Percentiles rank a stretch among this genome's conserved stretches.
phyloP scores from a whole-genome alignment of 257 asterid genomes.

The Lavandula angustifolia region DNA sequence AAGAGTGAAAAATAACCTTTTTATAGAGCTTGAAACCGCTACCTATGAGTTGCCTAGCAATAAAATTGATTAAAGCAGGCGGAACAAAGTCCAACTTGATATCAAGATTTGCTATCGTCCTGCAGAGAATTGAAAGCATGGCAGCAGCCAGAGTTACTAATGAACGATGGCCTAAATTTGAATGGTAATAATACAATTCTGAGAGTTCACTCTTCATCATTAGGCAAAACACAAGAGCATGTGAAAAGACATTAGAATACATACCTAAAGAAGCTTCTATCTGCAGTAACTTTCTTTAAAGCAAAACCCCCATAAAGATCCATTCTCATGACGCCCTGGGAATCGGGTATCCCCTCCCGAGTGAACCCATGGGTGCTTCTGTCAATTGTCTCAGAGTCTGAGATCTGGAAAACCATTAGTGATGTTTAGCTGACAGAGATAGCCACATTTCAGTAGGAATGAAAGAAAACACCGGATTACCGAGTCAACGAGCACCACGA shows the following conservation, averaged over 20 bases:
- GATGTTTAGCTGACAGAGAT: not conserved
- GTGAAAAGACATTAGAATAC: not conserved
- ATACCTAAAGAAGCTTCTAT: conserved; percentile 83
- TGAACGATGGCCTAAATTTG: too few species aligned
- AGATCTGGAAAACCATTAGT: conserved; percentile 50
- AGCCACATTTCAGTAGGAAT: not conserved
- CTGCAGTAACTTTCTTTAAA: conserved; percentile 60
- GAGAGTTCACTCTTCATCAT: not conserved
- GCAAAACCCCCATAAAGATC: conserved; percentile 89
- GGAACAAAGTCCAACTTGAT: conserved; percentile 74
- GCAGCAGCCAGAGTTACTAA: too few species aligned
- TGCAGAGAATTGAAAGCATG: conserved; percentile 33
- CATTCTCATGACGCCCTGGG: conserved; percentile 71
- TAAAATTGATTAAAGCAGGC: conserved; percentile 74
- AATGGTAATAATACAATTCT: too few species aligned
- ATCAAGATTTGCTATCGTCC: conserved; percentile 85
- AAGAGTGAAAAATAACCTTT: conserved; percentile 48
- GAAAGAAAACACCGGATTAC: conserved; percentile 38
- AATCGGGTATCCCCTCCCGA: conserved; percentile 62
- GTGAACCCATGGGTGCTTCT: conserved; percentile 65
- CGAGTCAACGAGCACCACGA: conserved; percentile 73
- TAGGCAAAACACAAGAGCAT: not conserved
- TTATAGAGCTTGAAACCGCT: conserved; percentile 94
- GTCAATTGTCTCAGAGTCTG: conserved; percentile 62
- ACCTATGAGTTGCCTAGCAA: conserved; percentile 84